phyloP scores from a whole-genome alignment of 352 stramenopile genomes.

The Poterioochromonas sp. region DNA sequence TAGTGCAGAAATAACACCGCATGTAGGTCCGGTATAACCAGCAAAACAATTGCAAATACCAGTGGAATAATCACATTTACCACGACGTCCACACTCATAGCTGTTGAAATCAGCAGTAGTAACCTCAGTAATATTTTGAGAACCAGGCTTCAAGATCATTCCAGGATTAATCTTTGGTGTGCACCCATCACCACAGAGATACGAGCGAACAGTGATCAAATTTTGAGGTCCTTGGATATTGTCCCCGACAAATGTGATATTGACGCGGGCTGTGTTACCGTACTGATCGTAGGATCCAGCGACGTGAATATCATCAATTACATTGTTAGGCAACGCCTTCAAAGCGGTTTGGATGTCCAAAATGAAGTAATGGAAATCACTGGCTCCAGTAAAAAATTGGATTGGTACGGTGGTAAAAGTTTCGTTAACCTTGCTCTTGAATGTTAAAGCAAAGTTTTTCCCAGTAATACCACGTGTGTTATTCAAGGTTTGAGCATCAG shows the following conservation, averaged over 20 bases:
- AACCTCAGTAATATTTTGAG: constrained; percentile 25
- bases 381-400: constrained; percentile 26
- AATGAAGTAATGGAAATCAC: not conserved
- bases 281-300: not conserved
- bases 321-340: constrained; percentile 47
- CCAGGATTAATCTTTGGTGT: constrained; percentile 48
- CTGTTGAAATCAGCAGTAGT: constrained; percentile 22
- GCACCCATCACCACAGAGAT: constrained; percentile 49
- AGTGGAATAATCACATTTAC: constrained; percentile 84
- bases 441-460: constrained; percentile 28
- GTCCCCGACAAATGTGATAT: constrained; percentile 49
- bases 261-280: constrained; percentile 28
- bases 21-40: constrained; percentile 77
- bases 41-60: constrained; percentile 68
- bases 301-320: constrained; percentile 28
- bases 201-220: constrained; percentile 47
- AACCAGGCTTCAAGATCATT: not conserved
- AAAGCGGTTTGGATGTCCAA: constrained; percentile 44
- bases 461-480: not conserved
- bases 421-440: constrained; percentile 49
- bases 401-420: constrained; percentile 52
- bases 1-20: constrained; percentile 34
- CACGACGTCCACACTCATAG: constrained; percentile 72
- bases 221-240: constrained; percentile 50
- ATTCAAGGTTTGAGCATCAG: not conserved